Evolutionary conservation across 2,329 filamentous ascomycete species (phyloP).

Genomic region (Aureobasidium sp.): DNA sequence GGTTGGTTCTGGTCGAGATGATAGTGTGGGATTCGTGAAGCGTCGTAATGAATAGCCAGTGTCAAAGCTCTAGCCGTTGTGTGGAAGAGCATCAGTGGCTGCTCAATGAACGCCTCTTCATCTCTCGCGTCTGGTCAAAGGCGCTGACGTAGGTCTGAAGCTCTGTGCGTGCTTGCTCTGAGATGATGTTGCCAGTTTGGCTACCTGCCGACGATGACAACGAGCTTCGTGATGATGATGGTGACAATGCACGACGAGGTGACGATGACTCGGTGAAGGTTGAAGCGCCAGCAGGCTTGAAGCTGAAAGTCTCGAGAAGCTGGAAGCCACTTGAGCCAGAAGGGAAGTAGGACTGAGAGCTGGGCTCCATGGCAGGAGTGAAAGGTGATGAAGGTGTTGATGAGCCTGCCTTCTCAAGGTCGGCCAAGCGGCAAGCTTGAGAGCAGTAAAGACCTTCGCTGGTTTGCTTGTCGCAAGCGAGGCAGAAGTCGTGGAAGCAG

Average conservation of each 20-base stretch:
- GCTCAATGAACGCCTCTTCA: constrained; percentile 31
- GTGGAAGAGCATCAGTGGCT: constrained; percentile 11
- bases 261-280: constrained; percentile 13
- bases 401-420: constrained; percentile 62
- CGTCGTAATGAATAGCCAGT: neutral
- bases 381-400: constrained; percentile 29
- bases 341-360: constrained; percentile 9
- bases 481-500: constrained; percentile 89
- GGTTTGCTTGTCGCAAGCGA: constrained; percentile 86
- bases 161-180: constrained; percentile 69
- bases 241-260: constrained; percentile 29
- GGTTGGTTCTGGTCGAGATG: neutral
- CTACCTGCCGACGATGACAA: constrained; percentile 61
- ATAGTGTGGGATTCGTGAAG: constrained; percentile 2
- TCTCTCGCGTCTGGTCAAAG: constrained; percentile 72
- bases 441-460: constrained; percentile 81
- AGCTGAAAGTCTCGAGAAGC: constrained; percentile 48
- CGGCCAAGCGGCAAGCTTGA: constrained; percentile 79
- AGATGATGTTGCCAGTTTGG: constrained; percentile 45
- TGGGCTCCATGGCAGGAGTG: constrained; percentile 3
- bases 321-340: constrained; percentile 43
- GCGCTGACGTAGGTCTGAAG: constrained; percentile 79
- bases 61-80: neutral
- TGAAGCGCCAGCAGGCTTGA: constrained; percentile 31
- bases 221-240: constrained; percentile 75